Evolutionary conservation across 2,329 filamentous ascomycete species (phyloP).

Genomic region (Gliomastix tumulicola): DNA sequence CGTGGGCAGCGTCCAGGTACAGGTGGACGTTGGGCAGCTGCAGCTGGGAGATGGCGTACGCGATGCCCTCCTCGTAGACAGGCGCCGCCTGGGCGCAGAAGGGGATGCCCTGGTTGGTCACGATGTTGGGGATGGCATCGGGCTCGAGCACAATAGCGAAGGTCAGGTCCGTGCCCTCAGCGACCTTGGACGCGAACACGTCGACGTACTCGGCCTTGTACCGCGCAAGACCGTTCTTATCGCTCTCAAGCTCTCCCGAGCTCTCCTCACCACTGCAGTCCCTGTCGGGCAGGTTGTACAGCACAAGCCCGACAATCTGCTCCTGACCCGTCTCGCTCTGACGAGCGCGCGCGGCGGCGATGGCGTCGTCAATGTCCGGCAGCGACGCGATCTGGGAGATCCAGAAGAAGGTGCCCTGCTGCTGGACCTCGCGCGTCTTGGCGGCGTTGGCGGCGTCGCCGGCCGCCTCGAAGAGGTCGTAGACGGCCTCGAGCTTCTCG

Average conservation of each 20-base stretch:
- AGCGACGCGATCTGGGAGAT: constrained; percentile 27
- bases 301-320: constrained; percentile 32
- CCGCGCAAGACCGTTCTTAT: constrained; percentile 24
- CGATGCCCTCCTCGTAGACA: constrained; percentile 31
- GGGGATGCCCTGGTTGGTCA: constrained; percentile 28
- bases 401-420: constrained; percentile 35
- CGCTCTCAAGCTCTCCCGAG: constrained; percentile 29
- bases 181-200: constrained; percentile 26
- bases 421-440: constrained; percentile 27
- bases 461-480: constrained; percentile 22
- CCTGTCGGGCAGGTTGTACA: constrained; percentile 36
- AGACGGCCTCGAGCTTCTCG: constrained; percentile 29
- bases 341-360: constrained; percentile 25
- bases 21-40: constrained; percentile 28
- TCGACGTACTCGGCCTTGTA: constrained; percentile 33
- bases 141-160: constrained; percentile 37
- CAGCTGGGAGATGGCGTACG: constrained; percentile 28
- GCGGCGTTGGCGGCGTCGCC: constrained; percentile 28
- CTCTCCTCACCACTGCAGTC: constrained; percentile 36
- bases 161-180: constrained; percentile 25
- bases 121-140: constrained; percentile 32
- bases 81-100: constrained; percentile 27
- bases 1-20: constrained; percentile 34
- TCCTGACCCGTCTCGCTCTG: constrained; percentile 24
- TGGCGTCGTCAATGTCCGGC: constrained; percentile 27